These are phyloP conservation scores for Teunomyces pallodes DNA, from an alignment of 805 yeast genomes.

Conservation along the genomic window DNA sequence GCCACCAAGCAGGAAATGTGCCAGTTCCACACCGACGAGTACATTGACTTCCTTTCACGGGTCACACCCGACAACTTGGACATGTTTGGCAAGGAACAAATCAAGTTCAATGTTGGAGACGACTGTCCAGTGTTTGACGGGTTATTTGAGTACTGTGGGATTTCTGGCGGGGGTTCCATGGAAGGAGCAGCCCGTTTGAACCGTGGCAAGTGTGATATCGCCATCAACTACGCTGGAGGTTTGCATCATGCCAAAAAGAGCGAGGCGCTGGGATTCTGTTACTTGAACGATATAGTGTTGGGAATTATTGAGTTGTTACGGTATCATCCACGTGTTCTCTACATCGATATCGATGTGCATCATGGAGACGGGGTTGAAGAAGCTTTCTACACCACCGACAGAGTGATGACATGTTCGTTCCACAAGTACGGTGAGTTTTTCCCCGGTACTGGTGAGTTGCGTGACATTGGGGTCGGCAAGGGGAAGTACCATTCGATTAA, in stretches of 20 bases:
- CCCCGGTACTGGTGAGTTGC: conserved; percentile 88
- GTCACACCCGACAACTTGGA: conserved; percentile 92
- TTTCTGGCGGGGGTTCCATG: conserved; percentile 85
- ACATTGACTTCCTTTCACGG: conserved; percentile 85
- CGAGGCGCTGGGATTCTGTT: conserved; percentile 89
- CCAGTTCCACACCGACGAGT: conserved; percentile 97
- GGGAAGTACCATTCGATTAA: conserved; percentile 84
- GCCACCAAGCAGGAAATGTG: conserved; percentile 98
- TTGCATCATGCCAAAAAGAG: conserved; percentile 89
- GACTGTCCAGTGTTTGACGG: conserved; percentile 85
- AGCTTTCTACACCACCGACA: conserved; percentile 86
- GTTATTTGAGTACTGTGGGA: conserved; percentile 68
- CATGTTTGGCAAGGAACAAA: conserved; percentile 81
- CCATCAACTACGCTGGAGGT: conserved; percentile 93
- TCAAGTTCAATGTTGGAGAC: conserved; percentile 93
- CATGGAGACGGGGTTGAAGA: conserved; percentile 97
- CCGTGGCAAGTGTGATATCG: conserved; percentile 82
- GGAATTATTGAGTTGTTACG: conserved; percentile 78
- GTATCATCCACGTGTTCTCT: conserved; percentile 80
- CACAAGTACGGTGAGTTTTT: conserved; percentile 92
- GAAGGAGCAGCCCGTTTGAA: conserved; percentile 86
- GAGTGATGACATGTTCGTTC: conserved; percentile 88
- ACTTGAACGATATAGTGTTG: conserved; percentile 83
- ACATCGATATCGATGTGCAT: conserved; percentile 87
- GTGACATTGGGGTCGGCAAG: conserved; percentile 79